A percentile compares a stretch with the other conserved stretches of the same genome.
Conservation (phyloP, 2,329 filamentous ascomycete genomes). For the Xenoacremonium recifei region DNA sequence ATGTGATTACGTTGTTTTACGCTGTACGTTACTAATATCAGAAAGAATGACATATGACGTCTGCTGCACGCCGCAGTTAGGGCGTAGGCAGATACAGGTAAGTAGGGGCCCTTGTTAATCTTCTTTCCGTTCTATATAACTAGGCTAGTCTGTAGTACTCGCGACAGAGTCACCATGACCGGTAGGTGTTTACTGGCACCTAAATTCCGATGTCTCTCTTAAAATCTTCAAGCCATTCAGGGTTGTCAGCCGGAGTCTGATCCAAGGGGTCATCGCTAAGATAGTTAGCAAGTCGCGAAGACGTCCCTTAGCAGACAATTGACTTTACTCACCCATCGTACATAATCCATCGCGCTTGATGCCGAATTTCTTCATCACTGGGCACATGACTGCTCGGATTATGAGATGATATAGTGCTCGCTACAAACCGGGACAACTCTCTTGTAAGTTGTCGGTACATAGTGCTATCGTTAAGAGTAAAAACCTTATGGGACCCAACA, state of each 20-base stretch:
- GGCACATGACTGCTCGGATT: conserved; percentile 24
- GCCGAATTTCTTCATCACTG: conserved; percentile 32
- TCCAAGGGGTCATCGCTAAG: conserved; percentile 37
- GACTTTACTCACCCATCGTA: conserved; percentile 20
- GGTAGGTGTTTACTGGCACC: too few relatives aligned
- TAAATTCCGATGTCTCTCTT: conserved; percentile 8
- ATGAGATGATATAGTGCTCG: conserved; percentile 24
- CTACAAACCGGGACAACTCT: conserved; percentile 21
- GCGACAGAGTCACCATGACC: too few relatives aligned
- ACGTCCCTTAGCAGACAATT: neutral
- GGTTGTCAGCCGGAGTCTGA: conserved; percentile 36
- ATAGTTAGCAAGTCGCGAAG: neutral
- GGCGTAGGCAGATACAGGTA: too few relatives aligned
- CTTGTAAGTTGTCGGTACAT: conserved; percentile 15
- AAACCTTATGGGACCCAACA: too few relatives aligned
- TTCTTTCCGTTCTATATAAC: too few relatives aligned
- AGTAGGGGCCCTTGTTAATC: too few relatives aligned
- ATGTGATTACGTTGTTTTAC: too few relatives aligned
- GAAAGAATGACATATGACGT: too few relatives aligned
- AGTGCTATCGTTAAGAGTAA: conserved; percentile 18
- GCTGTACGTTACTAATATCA: too few relatives aligned
- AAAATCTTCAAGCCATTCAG: conserved; percentile 25
- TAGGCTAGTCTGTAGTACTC: too few relatives aligned
- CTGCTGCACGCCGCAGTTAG: too few relatives aligned
- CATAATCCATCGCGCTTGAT: conserved; percentile 31